Percentiles rank a stretch among this genome's conserved stretches.
phyloP scores from a whole-genome alignment of 768 basidiomycete species.

The Suillus placidus region DNA sequence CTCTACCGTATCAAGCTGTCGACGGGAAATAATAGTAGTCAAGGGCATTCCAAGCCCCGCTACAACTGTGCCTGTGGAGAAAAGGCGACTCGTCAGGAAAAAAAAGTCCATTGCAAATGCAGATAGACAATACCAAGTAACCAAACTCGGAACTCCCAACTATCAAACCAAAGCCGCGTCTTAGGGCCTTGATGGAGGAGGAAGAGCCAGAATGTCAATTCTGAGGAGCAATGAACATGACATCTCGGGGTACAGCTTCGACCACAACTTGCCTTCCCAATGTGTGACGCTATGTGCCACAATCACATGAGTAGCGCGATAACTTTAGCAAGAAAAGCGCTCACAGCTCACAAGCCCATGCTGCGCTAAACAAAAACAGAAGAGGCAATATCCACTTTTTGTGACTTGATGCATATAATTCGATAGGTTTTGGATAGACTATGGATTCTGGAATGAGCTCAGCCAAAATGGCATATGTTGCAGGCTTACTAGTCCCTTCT shows the following conservation, averaged over 20 bases:
- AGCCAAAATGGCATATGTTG: neutral
- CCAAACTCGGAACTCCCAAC: slow-evolving; percentile 80
- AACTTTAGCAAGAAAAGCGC: slow-evolving; percentile 26
- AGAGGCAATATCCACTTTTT: slow-evolving; percentile 66
- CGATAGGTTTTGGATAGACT: slow-evolving; percentile 64
- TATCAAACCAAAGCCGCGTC: slow-evolving; percentile 76
- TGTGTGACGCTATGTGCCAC: slow-evolving; percentile 62
- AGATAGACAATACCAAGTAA: slow-evolving; percentile 50
- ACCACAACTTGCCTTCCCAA: slow-evolving; percentile 61
- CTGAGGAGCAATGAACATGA: slow-evolving; percentile 36
- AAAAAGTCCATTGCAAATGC: slow-evolving; percentile 3
- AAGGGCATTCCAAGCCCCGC: slow-evolving; percentile 75
- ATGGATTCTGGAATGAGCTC: slow-evolving; percentile 37
- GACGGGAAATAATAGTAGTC: slow-evolving; percentile 61
- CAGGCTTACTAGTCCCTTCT: slow-evolving; percentile 18
- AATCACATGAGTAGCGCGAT: slow-evolving; percentile 12
- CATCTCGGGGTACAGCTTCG: neutral
- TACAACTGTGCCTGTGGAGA: slow-evolving; percentile 55
- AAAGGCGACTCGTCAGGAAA: slow-evolving; percentile 18
- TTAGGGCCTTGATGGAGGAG: slow-evolving; percentile 75
- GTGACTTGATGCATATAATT: slow-evolving; percentile 48
- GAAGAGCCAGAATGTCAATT: slow-evolving; percentile 83
- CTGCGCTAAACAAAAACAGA: slow-evolving; percentile 69
- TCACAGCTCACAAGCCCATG: slow-evolving; percentile 80
- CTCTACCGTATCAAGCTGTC: slow-evolving; percentile 58